phyloP scores from a whole-genome alignment of 768 basidiomycete species.

The Pleurotus sapidus region DNA sequence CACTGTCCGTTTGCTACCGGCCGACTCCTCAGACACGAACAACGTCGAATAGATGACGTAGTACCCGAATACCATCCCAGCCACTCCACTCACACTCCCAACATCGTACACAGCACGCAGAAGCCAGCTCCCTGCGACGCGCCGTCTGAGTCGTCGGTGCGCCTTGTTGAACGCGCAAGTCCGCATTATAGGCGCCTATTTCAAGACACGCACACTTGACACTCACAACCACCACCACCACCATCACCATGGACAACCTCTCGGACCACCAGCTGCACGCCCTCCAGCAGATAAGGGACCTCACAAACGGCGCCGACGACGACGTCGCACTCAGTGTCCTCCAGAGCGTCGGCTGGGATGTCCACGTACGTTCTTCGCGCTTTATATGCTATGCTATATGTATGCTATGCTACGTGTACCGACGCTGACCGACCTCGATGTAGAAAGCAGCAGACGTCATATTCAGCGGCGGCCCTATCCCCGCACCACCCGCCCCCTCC shows the following conservation, averaged over 20 bases:
- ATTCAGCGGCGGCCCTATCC: constrained; percentile 29
- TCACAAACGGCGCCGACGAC: constrained; percentile 59
- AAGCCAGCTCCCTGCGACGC: no score
- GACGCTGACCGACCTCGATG: not conserved
- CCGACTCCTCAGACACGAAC: not conserved
- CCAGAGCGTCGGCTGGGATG: constrained; percentile 65
- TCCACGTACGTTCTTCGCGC: constrained; percentile 43
- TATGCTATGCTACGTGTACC: not conserved
- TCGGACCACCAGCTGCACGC: constrained; percentile 25
- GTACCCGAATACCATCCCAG: constrained; percentile 47
- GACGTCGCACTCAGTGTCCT: constrained; percentile 62
- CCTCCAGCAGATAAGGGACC: constrained; percentile 47
- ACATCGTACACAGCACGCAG: constrained; percentile 39
- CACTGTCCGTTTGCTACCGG: constrained; percentile 6
- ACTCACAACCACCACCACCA: no score
- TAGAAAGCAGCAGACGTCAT: constrained; percentile 62
- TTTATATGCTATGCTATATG: not conserved
- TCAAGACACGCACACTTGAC: no score
- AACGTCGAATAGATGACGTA: constrained; percentile 25
- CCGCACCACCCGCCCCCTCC: constrained; percentile 1
- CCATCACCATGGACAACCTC: no score
- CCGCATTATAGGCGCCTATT: no score
- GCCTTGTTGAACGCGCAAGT: no score
- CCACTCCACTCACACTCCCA: constrained; percentile 39
- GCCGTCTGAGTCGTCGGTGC: no score